Conservation (phyloP, 225 moss, liverwort and hornwort species). For the Pseudoscleropodium purum region DNA sequence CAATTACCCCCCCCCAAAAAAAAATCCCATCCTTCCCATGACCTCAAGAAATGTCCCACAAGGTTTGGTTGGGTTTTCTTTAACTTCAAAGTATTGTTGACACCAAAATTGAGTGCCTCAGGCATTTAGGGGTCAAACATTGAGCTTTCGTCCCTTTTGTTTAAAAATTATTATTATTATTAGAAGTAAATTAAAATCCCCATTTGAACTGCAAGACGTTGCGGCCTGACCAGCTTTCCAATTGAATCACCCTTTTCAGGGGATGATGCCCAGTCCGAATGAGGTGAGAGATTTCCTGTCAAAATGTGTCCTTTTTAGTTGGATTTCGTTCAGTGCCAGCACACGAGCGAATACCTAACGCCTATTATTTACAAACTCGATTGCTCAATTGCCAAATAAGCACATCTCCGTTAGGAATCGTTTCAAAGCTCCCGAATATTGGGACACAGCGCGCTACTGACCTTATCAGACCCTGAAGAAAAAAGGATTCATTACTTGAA, state of each 20-base stretch:
- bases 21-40: neutral
- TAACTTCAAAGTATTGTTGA: too few species aligned
- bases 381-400: neutral
- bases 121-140: neutral
- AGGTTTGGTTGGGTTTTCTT: too few species aligned
- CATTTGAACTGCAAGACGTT: neutral
- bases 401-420: neutral
- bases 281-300: neutral
- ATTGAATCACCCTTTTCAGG: neutral
- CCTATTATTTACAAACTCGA: neutral
- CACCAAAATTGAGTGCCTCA: too few species aligned
- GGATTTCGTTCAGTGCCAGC: neutral
- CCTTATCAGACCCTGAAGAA: neutral
- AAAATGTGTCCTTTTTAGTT: neutral
- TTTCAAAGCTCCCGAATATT: neutral
- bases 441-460: neutral
- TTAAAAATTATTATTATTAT: too few species aligned
- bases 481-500: neutral
- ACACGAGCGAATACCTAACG: neutral
- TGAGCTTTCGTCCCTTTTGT: too few species aligned
- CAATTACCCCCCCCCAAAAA: fast-evolving
- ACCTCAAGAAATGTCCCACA: neutral
- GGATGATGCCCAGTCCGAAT: neutral
- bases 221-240: neutral
- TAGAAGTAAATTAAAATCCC: too few species aligned